These are phyloP conservation scores for Leccinum ochraceum DNA, from an alignment of 768 basidiomycete species.

Conservation along the genomic window DNA sequence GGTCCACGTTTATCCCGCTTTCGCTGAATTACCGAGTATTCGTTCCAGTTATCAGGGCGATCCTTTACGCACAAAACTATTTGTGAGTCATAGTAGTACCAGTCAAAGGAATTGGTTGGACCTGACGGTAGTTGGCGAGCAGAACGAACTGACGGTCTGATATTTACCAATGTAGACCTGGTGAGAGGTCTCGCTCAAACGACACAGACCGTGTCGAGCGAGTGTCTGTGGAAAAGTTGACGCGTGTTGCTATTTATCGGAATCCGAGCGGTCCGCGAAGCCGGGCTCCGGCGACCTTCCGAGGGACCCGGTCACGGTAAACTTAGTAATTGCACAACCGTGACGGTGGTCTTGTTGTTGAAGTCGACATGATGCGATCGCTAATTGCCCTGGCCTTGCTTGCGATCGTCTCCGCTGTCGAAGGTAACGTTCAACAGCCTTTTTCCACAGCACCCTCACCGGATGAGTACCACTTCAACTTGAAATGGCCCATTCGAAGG, in stretches of 20 bases:
- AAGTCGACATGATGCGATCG: neutral
- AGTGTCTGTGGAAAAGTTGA: neutral
- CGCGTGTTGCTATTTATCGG: neutral
- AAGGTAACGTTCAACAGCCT: constrained; percentile 1
- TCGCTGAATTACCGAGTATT: neutral
- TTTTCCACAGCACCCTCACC: neutral
- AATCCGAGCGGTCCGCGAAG: too few relatives aligned
- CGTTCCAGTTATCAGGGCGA: constrained; percentile 10
- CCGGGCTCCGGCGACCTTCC: too few relatives aligned
- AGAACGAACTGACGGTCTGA: neutral
- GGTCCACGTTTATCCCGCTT: neutral
- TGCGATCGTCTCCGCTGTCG: neutral
- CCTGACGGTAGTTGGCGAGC: neutral
- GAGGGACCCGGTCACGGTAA: too few relatives aligned
- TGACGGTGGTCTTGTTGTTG: too few relatives aligned
- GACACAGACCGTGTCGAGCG: neutral
- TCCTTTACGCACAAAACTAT: neutral
- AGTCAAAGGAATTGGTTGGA: neutral
- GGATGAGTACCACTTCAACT: constrained; percentile 14
- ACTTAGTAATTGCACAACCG: too few relatives aligned
- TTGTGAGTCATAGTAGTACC: constrained; percentile 14
- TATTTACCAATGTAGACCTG: too few relatives aligned
- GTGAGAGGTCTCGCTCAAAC: too few relatives aligned
- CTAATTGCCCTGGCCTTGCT: constrained; percentile 1
- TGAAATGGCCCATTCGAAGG: constrained; percentile 14